A percentile compares a stretch with the other conserved stretches of the same genome.
Conservation (phyloP, 371 early-diverging fungal genomes). For the Mucor piriformis region DNA sequence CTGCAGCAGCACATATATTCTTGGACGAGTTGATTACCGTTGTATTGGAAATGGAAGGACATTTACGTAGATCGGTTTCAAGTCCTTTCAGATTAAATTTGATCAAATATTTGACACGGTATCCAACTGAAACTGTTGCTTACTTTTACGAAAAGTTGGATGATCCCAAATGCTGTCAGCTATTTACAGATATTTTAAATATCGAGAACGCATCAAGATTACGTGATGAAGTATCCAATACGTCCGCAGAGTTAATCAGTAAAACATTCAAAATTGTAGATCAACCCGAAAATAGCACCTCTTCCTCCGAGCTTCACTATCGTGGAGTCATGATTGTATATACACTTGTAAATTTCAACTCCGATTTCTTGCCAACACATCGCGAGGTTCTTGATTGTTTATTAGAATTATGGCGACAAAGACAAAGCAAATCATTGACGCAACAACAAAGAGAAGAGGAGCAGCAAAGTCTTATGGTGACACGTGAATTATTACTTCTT, state of each 20-base stretch:
- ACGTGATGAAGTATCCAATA: slow-evolving; percentile 69
- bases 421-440: slow-evolving; percentile 29
- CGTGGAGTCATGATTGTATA: slow-evolving; percentile 70
- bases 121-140: slow-evolving; percentile 80
- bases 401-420: slow-evolving; percentile 58
- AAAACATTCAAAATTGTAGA: slow-evolving; percentile 51
- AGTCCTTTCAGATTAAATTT: slow-evolving; percentile 94
- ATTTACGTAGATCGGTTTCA: slow-evolving; percentile 78
- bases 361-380: slow-evolving; percentile 62
- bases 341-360: slow-evolving; percentile 58
- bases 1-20: slow-evolving; percentile 90
- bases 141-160: slow-evolving; percentile 83
- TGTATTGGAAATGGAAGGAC: slow-evolving; percentile 83
- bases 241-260: slow-evolving; percentile 58
- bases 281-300: slow-evolving; percentile 22
- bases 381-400: slow-evolving; percentile 56
- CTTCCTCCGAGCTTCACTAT: slow-evolving; percentile 36
- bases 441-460: slow-evolving; percentile 60
- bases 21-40: slow-evolving; percentile 86
- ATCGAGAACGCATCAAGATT: slow-evolving; percentile 68
- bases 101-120: slow-evolving; percentile 87
- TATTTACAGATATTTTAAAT: slow-evolving; percentile 76
- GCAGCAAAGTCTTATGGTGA: slow-evolving; percentile 47
- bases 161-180: slow-evolving; percentile 52
- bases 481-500: slow-evolving; percentile 62